Evolutionary conservation across 768 basidiomycete genomes (phyloP).

Genomic region (Clitopilus passeckerianus): DNA sequence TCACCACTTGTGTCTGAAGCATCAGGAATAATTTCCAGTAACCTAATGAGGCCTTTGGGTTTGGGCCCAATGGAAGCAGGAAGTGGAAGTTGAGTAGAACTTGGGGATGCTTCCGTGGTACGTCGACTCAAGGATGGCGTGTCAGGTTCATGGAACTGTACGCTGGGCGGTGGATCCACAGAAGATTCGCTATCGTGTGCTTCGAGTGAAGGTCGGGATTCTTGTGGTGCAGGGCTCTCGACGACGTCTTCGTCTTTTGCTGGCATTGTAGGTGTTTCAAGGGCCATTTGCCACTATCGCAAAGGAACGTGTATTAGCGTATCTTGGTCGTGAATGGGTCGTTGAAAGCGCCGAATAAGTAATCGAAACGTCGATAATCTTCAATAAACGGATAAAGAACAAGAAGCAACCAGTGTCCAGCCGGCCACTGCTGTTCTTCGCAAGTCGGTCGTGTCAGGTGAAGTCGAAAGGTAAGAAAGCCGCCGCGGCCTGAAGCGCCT

Average conservation of each 20-base stretch:
- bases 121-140: neutral
- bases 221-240: neutral
- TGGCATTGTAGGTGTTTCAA: neutral
- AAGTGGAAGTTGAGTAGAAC: neutral
- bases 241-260: neutral
- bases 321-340: neutral
- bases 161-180: neutral
- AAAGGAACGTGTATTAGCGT: neutral
- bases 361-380: neutral
- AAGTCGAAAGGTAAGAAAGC: neutral
- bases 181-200: neutral
- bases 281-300: neutral
- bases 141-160: neutral
- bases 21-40: neutral
- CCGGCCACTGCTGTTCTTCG: constrained; percentile 4
- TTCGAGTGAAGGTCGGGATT: neutral
- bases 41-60: neutral
- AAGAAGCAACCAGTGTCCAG: constrained; percentile 13
- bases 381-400: neutral
- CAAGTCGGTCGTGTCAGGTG: constrained; percentile 1
- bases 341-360: neutral
- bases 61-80: neutral
- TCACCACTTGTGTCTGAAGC: neutral
- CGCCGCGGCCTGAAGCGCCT: neutral
- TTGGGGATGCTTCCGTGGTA: neutral